Evolutionary conservation across 108 stramenopile species (phyloP).

Genomic region (Aurantiochytrium sp.): DNA sequence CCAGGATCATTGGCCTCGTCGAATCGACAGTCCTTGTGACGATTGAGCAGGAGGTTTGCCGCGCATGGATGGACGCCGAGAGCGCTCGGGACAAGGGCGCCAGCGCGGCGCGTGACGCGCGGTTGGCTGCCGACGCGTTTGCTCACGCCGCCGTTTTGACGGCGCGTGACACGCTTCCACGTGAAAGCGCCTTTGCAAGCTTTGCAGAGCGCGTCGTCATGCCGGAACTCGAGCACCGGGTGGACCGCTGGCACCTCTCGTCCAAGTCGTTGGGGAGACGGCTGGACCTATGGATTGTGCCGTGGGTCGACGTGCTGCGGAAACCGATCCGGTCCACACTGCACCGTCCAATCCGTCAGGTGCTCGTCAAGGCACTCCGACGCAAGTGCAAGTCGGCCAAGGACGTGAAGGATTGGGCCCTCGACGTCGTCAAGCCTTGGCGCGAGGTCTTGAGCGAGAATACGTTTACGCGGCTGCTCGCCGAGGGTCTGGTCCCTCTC

Average conservation of each 20-base stretch:
- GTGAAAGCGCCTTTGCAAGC: neutral
- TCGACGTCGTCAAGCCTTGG: neutral
- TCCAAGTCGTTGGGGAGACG: neutral
- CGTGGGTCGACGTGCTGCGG: neutral
- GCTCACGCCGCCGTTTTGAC: neutral
- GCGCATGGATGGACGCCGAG: neutral
- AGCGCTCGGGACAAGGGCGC: neutral
- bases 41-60: neutral
- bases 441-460: neutral
- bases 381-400: neutral
- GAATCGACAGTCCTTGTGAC: neutral
- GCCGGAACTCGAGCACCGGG: neutral
- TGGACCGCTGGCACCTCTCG: neutral
- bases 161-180: neutral
- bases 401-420: neutral
- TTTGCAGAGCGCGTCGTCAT: neutral
- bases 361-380: neutral
- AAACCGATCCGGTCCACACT: neutral
- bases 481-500: neutral
- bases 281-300: conserved; percentile 17
- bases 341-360: neutral
- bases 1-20: neutral
- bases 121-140: neutral
- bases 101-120: neutral
- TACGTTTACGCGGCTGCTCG: neutral